Evolutionary conservation across 2,329 filamentous ascomycete species (phyloP).

Genomic region (Chaetomiaceae sp.): DNA sequence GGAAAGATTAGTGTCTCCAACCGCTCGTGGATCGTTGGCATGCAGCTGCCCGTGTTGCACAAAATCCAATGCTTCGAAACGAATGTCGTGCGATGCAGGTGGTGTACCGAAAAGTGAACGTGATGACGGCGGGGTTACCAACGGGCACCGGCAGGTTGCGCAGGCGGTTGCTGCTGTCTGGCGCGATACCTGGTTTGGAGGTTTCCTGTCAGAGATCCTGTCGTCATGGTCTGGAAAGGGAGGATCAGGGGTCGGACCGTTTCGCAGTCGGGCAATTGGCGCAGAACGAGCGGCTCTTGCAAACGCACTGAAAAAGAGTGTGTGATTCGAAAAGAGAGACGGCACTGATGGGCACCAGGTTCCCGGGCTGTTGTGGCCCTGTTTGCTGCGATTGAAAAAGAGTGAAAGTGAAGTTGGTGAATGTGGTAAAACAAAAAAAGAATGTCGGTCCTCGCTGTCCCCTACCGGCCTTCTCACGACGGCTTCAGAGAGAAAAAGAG

Average conservation of each 20-base stretch:
- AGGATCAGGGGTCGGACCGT: constrained; percentile 26
- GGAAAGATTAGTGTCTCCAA: not conserved
- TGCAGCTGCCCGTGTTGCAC: constrained; percentile 1
- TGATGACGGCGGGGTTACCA: not conserved
- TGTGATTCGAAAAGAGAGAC: too few species aligned
- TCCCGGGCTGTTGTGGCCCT: too few species aligned
- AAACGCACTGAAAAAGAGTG: constrained; percentile 15
- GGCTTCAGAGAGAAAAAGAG: constrained; percentile 7
- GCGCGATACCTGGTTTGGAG: constrained; percentile 12
- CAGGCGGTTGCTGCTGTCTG: constrained; percentile 3
- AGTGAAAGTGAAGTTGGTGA: too few species aligned
- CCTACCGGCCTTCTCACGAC: too few species aligned
- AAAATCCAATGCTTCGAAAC: constrained; percentile 1
- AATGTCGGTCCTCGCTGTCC: too few species aligned
- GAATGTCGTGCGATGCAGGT: not conserved
- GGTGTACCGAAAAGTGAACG: not conserved
- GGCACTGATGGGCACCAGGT: too few species aligned
- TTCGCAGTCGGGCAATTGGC: constrained; percentile 23
- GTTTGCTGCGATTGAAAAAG: too few species aligned
- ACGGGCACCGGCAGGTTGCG: constrained; percentile 8
- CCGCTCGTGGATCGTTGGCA: not conserved
- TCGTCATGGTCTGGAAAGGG: constrained; percentile 18
- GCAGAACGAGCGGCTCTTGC: constrained; percentile 19
- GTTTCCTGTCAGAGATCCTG: constrained; percentile 22
- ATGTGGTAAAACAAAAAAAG: too few species aligned